Evolutionary conservation across 177 flowering plant species (phyloP), one percentile per base, ranked within the genome.

Genomic region (Vitis hybrid): DNA sequence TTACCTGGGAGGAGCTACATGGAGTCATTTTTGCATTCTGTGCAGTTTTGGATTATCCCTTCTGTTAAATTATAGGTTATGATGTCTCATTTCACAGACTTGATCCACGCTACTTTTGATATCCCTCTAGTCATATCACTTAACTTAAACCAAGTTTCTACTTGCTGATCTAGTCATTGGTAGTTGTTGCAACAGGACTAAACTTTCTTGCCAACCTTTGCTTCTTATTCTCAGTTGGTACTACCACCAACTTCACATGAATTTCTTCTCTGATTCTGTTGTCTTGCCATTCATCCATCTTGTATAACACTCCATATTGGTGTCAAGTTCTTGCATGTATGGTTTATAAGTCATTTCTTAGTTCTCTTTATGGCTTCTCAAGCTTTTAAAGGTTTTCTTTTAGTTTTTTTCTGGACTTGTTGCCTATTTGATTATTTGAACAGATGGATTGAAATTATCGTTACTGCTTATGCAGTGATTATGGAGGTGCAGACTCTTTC

Each of bases 401-500:
- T 0, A 39, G 48, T 7, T 39, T 56, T 22, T n/a, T n/a, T 57
- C 13, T 48, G 2, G 56, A 6, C 29, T 49, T 60, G 69, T 50
- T 48, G 60, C 45, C 11, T 67, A 10, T 50, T 15, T 14, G 16
- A 13, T 18, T 20, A 31, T 34, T 13, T 11, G 18, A 66, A 51
- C 19, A 20, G 18, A 53, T 34, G 2, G 18, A 29, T 69, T 12
- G 55, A n/a, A 57, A 2, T 66, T 62, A 12, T 58, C 29, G 26
- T 29, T 61, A 19, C 12, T 54, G 39, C 10, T 22, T 63, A 39
- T 76, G 64, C 81, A 80, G 82, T 73, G 76, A 83, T 67, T 67
- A 61, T 54, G 73, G 68, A 45, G 86, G 78, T 70, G 79, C 81
- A 11, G 86, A 83, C 26, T 83, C 88, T 59, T 61, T 78, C 10